Conservation (phyloP, 2,329 filamentous ascomycete species). For the Fusarium liriodendri region DNA sequence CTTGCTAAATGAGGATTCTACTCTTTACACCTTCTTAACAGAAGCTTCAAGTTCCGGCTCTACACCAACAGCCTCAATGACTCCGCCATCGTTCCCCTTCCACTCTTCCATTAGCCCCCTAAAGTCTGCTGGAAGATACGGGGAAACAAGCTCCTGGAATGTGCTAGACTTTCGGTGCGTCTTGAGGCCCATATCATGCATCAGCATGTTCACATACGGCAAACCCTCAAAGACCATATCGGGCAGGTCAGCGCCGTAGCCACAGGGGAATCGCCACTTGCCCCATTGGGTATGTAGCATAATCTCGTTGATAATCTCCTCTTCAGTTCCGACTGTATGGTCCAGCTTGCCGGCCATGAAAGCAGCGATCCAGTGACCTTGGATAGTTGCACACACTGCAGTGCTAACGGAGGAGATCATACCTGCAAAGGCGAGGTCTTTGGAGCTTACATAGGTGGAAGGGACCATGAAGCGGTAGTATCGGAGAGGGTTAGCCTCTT, state of each 20-base stretch:
- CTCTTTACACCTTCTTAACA: neutral
- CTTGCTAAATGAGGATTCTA: neutral
- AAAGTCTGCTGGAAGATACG: conserved; percentile 41
- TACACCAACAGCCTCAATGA: neutral
- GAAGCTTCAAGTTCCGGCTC: neutral
- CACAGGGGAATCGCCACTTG: conserved; percentile 74
- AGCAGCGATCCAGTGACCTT: neutral
- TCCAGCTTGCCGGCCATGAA: neutral
- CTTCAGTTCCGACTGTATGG: conserved; percentile 43
- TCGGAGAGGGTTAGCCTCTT: neutral
- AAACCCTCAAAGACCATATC: conserved; percentile 83
- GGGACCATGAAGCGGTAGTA: neutral
- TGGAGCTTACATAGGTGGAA: neutral
- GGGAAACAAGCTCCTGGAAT: conserved; percentile 26
- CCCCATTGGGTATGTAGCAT: conserved; percentile 76
- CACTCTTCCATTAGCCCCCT: conserved; percentile 44
- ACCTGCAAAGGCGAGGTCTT: neutral
- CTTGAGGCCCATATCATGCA: conserved; percentile 72
- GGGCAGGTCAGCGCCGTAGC: conserved; percentile 70
- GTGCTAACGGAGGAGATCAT: neutral
- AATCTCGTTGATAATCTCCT: conserved; percentile 62
- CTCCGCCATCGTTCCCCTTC: conserved; percentile 4
- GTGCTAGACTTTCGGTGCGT: conserved; percentile 27
- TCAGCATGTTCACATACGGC: conserved; percentile 66
- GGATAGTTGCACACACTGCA: neutral